Conservation (phyloP, 139 green algal genomes). For the Chlamydomonas urium region DNA sequence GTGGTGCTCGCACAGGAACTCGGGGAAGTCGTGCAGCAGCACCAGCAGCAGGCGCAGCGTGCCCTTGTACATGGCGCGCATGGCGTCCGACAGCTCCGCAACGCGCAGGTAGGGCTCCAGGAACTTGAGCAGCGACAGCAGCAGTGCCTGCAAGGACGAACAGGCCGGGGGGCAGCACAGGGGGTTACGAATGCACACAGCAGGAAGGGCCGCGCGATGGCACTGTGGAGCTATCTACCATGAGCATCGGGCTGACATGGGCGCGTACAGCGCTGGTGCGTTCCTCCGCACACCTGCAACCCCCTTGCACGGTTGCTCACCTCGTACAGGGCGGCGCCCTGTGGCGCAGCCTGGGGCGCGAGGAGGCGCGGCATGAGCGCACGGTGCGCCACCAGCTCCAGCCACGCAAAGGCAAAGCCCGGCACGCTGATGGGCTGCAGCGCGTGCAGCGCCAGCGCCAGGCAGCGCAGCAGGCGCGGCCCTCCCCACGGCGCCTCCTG, state of each 20-base stretch:
- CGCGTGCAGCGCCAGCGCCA: conserved; percentile 51
- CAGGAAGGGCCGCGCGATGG: no score
- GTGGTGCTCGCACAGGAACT: conserved; percentile 98
- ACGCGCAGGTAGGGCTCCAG: conserved; percentile 93
- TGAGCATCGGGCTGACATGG: no score
- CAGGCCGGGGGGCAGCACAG: no score
- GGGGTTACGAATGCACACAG: no score
- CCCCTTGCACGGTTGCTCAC: no score
- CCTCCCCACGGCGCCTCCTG: no score
- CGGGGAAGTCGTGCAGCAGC: conserved; percentile 98
- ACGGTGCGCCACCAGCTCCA: conserved; percentile 88
- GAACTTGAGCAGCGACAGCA: conserved; percentile 84
- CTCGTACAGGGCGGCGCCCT: conserved; percentile 20
- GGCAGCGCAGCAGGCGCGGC: conserved; percentile 17
- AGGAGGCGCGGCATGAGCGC: conserved; percentile 90
- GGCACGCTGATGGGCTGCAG: conserved; percentile 85
- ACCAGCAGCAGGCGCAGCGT: conserved; percentile 95
- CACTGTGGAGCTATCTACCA: no score
- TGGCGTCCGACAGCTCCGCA: conserved; percentile 65
- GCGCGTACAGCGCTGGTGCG: no score
- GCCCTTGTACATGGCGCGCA: conserved; percentile 84
- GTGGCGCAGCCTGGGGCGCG: conserved; percentile 31
- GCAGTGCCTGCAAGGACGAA: conserved; percentile 43
- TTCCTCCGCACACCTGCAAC: no score
- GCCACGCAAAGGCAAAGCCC: conserved; percentile 93